phyloP scores from a whole-genome alignment of 352 stramenopile genomes.

The Pseudoperonospora humuli region DNA sequence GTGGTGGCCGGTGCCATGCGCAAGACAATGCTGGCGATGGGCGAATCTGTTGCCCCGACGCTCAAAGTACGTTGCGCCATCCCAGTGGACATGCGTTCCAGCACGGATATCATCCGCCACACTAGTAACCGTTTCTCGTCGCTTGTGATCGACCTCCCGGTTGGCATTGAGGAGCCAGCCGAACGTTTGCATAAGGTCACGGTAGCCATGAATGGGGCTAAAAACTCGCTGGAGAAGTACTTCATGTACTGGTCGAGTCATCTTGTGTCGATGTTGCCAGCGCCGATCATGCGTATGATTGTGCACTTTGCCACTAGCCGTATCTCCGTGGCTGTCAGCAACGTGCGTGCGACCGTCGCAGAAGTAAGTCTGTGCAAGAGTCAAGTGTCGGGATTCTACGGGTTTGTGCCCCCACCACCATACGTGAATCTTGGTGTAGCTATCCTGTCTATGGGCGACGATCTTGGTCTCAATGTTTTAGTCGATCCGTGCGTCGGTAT shows the following conservation, averaged over 20 bases:
- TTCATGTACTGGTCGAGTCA: conserved; percentile 64
- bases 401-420: conserved; percentile 71
- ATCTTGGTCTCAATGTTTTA: conserved; percentile 65
- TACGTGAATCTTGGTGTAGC: conserved; percentile 72
- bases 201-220: conserved; percentile 59
- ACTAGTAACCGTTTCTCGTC: conserved; percentile 77
- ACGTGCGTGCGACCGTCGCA: conserved; percentile 52
- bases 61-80: conserved; percentile 65
- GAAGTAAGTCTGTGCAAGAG: conserved; percentile 48
- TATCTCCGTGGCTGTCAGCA: conserved; percentile 60
- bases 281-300: conserved; percentile 37
- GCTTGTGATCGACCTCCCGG: conserved; percentile 61
- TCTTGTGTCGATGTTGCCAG: conserved; percentile 46
- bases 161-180: conserved; percentile 41
- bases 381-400: conserved; percentile 51
- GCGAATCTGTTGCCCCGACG: conserved; percentile 25
- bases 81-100: conserved; percentile 71
- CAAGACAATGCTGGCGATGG: conserved; percentile 43
- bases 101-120: conserved; percentile 48
- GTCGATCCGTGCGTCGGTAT: conserved; percentile 65
- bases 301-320: conserved; percentile 49
- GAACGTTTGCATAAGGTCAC: conserved; percentile 45
- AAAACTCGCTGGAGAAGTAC: conserved; percentile 71
- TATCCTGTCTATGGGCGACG: conserved; percentile 61
- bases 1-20: conserved; percentile 72